Percentiles rank a stretch among this genome's conserved stretches.
phyloP scores from a whole-genome alignment of 2,329 filamentous ascomycete genomes.

The Madurella fahalii region DNA sequence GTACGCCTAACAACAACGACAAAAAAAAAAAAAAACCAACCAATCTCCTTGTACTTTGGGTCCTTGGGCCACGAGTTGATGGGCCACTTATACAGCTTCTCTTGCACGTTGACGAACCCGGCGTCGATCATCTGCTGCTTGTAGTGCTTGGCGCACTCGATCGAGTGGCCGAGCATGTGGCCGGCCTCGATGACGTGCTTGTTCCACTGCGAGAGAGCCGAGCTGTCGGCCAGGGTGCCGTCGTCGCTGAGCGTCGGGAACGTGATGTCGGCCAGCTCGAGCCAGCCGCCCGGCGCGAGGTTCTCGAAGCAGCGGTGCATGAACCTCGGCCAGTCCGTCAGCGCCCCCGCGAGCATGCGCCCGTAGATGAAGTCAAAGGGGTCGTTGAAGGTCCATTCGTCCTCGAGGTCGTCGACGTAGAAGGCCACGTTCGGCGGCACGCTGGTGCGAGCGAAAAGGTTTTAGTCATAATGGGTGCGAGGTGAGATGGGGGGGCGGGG shows the following conservation, averaged over 20 bases:
- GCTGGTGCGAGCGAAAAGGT: slow-evolving; percentile 20
- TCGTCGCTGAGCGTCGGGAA: slow-evolving; percentile 13
- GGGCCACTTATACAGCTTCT: slow-evolving; percentile 16
- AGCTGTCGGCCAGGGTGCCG: slow-evolving; percentile 6
- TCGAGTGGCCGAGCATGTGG: neutral
- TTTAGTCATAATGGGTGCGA: neutral
- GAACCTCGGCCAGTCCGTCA: slow-evolving; percentile 18
- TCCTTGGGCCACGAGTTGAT: slow-evolving; percentile 18
- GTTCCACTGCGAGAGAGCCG: slow-evolving; percentile 11
- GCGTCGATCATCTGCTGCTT: slow-evolving; percentile 15
- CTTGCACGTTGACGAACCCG: slow-evolving; percentile 15
- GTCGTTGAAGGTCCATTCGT: slow-evolving; percentile 16
- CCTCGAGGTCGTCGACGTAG: slow-evolving; percentile 38
- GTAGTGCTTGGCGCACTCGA: slow-evolving; percentile 7
- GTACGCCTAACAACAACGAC: too few species aligned
- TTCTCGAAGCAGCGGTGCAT: slow-evolving; percentile 12
- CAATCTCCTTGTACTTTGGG: slow-evolving; percentile 15
- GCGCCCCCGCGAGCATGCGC: slow-evolving; percentile 11
- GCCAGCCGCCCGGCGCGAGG: slow-evolving; percentile 21
- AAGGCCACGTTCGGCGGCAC: slow-evolving; percentile 49
- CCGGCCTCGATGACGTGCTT: slow-evolving; percentile 8
- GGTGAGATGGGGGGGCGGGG: neutral
- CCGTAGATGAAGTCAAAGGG: slow-evolving; percentile 22
- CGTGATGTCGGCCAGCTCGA: slow-evolving; percentile 21
- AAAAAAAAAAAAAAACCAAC: neutral